Conservation (phyloP, 441 rosid genomes). For the Melastoma candidum region DNA sequence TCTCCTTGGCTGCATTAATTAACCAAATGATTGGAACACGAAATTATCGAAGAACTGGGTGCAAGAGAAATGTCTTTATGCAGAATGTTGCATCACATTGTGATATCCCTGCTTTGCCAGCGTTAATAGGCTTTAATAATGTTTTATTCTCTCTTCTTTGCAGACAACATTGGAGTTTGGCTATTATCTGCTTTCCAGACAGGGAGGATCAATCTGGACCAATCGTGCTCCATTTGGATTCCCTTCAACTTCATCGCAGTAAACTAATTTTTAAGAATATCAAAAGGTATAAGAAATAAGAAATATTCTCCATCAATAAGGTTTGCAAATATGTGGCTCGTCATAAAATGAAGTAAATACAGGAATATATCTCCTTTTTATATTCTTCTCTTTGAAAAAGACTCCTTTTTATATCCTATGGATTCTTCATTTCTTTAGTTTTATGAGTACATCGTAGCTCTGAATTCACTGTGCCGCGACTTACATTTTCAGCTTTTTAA, state of each 20-base stretch:
- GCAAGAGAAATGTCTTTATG: too few relatives aligned
- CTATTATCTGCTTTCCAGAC: slow-evolving; percentile 80
- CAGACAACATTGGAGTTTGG: slow-evolving; percentile 98
- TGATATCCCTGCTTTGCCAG: slow-evolving; percentile 5
- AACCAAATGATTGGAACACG: too few relatives aligned
- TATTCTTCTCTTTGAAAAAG: too few relatives aligned
- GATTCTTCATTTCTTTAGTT: too few relatives aligned
- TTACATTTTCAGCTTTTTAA: slow-evolving; percentile 37
- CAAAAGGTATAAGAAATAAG: slow-evolving; percentile 71
- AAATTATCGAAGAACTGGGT: too few relatives aligned
- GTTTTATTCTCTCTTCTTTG: slow-evolving; percentile 17
- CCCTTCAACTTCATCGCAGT: slow-evolving; percentile 67
- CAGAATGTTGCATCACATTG: slow-evolving; percentile 5
- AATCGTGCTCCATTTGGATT: slow-evolving; percentile 84
- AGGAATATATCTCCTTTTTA: not conserved
- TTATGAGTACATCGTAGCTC: too few relatives aligned
- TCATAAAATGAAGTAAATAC: not conserved
- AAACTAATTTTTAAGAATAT: slow-evolving; percentile 50
- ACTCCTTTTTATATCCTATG: too few relatives aligned
- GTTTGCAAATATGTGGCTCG: not conserved
- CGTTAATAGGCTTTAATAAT: not conserved
- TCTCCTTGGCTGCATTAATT: too few relatives aligned
- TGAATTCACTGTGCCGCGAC: slow-evolving; percentile 8
- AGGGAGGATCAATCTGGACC: slow-evolving; percentile 71
- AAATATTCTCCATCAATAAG: slow-evolving; percentile 2